Percentiles rank a stretch among this genome's conserved stretches.
phyloP scores from a whole-genome alignment of 2,329 filamentous ascomycete species.

The Mycogone perniciosa region DNA sequence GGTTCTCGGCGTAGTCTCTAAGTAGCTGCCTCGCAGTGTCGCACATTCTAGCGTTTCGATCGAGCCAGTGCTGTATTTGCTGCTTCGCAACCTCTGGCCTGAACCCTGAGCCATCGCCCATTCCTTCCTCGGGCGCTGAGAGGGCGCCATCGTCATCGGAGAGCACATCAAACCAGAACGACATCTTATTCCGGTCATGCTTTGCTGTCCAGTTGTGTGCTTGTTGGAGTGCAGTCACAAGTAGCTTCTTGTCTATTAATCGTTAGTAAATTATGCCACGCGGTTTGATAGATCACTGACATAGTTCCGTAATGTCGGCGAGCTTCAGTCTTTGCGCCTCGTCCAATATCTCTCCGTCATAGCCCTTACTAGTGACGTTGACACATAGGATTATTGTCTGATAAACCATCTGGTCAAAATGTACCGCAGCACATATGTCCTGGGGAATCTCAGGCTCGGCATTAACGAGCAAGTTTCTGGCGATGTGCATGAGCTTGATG shows the following conservation, averaged over 20 bases:
- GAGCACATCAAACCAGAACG: constrained; percentile 60
- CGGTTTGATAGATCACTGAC: constrained; percentile 34
- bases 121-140: constrained; percentile 44
- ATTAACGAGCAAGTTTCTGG: constrained; percentile 58
- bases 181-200: constrained; percentile 64
- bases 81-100: constrained; percentile 51
- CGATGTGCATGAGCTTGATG: constrained; percentile 62
- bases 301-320: constrained; percentile 58
- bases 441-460: constrained; percentile 59
- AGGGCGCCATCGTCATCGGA: constrained; percentile 51
- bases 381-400: constrained; percentile 60
- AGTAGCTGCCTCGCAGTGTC: constrained; percentile 49
- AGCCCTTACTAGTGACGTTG: constrained; percentile 61
- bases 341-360: constrained; percentile 57
- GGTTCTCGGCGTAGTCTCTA: constrained; percentile 46
- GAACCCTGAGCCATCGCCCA: constrained; percentile 48
- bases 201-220: constrained; percentile 65
- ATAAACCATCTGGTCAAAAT: constrained; percentile 60
- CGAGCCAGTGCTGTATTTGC: constrained; percentile 57
- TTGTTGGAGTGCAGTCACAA: constrained; percentile 60
- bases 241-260: constrained; percentile 55
- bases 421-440: constrained; percentile 57
- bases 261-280: not conserved
- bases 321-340: constrained; percentile 51
- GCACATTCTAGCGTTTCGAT: constrained; percentile 54